A percentile compares a stretch with the other conserved stretches of the same genome.
phyloP scores from a whole-genome alignment of 2,329 filamentous ascomycete species.

The Cephalotrichum gorgonifer region DNA sequence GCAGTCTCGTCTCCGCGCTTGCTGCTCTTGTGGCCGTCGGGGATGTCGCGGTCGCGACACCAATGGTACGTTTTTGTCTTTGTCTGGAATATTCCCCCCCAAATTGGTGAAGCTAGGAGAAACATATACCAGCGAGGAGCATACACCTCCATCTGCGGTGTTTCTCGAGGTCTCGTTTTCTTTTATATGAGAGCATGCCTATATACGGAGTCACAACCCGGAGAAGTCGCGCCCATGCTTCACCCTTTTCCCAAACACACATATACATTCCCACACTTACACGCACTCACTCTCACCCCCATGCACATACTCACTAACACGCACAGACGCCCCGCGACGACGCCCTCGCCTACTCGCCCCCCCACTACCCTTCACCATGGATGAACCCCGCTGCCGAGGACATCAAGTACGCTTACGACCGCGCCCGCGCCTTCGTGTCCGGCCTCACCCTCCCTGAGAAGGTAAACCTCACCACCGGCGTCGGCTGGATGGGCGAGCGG shows the following conservation, averaged over 20 bases:
- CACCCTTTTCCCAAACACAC: too few relatives aligned
- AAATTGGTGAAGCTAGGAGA: too few relatives aligned
- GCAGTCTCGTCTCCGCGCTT: background rate
- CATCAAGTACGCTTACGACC: slow-evolving; percentile 67
- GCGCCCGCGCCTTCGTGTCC: slow-evolving; percentile 70
- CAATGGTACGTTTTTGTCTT: background rate
- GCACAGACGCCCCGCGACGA: slow-evolving; percentile 2
- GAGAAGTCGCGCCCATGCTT: background rate
- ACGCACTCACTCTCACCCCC: background rate
- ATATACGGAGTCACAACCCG: too few relatives aligned
- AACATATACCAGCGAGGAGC: too few relatives aligned
- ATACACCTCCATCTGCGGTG: too few relatives aligned
- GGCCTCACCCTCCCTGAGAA: slow-evolving; percentile 79
- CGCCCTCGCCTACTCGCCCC: slow-evolving; percentile 32
- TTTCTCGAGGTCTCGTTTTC: too few relatives aligned
- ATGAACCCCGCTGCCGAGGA: slow-evolving; percentile 59
- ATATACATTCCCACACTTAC: background rate
- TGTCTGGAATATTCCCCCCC: background rate
- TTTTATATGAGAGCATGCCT: too few relatives aligned
- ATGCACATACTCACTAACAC: background rate
- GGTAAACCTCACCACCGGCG: slow-evolving; percentile 88
- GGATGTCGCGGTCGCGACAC: slow-evolving; percentile 7
- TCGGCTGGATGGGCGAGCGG: slow-evolving; percentile 60
- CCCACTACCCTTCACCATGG: slow-evolving; percentile 83
- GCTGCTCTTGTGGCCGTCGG: slow-evolving; percentile 5